Conservation (phyloP, 1,284 basidiomycete genomes). For the Cutaneotrichosporon mucoides region DNA sequence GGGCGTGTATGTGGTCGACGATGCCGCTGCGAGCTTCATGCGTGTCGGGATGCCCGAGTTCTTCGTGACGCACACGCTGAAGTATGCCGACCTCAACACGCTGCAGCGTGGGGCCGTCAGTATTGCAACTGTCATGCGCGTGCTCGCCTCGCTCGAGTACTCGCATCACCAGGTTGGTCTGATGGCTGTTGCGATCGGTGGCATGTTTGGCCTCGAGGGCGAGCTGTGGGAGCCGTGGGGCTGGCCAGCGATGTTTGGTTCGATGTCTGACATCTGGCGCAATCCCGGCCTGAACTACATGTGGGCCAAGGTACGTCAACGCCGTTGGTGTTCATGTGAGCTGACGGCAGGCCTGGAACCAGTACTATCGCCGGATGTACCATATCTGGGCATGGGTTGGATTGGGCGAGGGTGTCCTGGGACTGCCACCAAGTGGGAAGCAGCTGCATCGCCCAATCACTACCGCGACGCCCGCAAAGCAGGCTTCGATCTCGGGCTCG, state of each 20-base stretch:
- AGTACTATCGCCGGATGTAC: conserved; percentile 36
- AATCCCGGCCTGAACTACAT: conserved; percentile 36
- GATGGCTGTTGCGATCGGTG: conserved; percentile 27
- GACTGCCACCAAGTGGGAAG: conserved; percentile 36
- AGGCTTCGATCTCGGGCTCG: too few species aligned
- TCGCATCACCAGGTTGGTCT: conserved; percentile 15
- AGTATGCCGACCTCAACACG: conserved; percentile 22
- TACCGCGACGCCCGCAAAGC: too few species aligned
- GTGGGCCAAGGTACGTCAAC: conserved; percentile 37
- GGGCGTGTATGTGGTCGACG: conserved; percentile 17
- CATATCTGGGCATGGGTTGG: conserved; percentile 37
- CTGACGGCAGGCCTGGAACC: conserved; percentile 39
- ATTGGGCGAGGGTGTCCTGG: conserved; percentile 37
- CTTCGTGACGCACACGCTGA: conserved; percentile 25
- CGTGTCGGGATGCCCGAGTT: conserved; percentile 20
- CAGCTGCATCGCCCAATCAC: conserved; percentile 3
- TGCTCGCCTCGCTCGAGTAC: conserved; percentile 26
- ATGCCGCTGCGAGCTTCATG: conserved; percentile 28
- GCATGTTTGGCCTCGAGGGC: conserved; percentile 28
- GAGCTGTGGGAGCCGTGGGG: conserved; percentile 44
- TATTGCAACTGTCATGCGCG: conserved; percentile 24
- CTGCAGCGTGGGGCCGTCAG: conserved; percentile 25
- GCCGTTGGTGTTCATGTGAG: too few species aligned
- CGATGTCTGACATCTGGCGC: conserved; percentile 26
- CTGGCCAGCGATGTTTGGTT: conserved; percentile 41